Conservation (phyloP, 495 filamentous ascomycete species). For the Aspergillus olivimuriae region DNA sequence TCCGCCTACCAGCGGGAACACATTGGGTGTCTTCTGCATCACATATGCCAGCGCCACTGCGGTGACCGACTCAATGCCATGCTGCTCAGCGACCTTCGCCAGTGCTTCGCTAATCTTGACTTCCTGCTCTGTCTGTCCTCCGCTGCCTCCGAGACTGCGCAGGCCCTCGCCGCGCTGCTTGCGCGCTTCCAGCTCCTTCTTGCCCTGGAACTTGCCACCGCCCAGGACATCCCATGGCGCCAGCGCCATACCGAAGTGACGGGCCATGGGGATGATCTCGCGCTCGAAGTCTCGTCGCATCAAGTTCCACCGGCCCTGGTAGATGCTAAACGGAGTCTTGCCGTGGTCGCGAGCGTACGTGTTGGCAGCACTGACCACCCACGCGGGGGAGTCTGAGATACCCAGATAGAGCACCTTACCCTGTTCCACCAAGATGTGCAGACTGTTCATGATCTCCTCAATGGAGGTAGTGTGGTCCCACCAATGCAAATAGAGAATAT, state of each 20-base stretch:
- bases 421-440: slow-evolving; percentile 48
- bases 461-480: slow-evolving; percentile 54
- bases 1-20: slow-evolving; percentile 66
- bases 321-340: slow-evolving; percentile 56
- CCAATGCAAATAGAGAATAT: slow-evolving; percentile 58
- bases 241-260: slow-evolving; percentile 51
- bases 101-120: slow-evolving; percentile 40
- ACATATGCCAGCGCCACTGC: slow-evolving; percentile 65
- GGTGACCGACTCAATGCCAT: slow-evolving; percentile 40
- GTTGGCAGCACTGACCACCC: slow-evolving; percentile 56
- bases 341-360: slow-evolving; percentile 53
- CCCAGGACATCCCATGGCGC: slow-evolving; percentile 49
- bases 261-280: slow-evolving; percentile 53
- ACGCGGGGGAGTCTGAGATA: slow-evolving; percentile 57
- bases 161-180: slow-evolving; percentile 24
- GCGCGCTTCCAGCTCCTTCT: slow-evolving; percentile 21
- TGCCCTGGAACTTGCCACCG: slow-evolving; percentile 46
- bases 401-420: slow-evolving; percentile 62
- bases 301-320: slow-evolving; percentile 59
- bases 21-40: slow-evolving; percentile 60
- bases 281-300: slow-evolving; percentile 47
- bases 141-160: slow-evolving; percentile 5
- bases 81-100: slow-evolving; percentile 45
- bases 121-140: slow-evolving; percentile 31
- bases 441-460: slow-evolving; percentile 53